Percentiles rank a stretch among this genome's conserved stretches.
phyloP scores from a whole-genome alignment of 2,329 filamentous ascomycete species.

The Colletotrichum theobromicola region DNA sequence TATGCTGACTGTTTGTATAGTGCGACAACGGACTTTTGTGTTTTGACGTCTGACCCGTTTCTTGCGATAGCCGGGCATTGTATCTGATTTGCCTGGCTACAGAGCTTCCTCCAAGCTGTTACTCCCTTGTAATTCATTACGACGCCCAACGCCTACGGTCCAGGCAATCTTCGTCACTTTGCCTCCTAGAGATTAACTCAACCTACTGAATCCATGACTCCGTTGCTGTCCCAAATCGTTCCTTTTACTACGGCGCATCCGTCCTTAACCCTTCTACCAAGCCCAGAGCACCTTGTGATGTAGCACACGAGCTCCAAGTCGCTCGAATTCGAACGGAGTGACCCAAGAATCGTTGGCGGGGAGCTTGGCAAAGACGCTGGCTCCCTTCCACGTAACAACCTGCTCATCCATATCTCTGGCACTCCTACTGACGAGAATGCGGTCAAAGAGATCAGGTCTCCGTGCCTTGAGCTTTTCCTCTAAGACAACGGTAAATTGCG shows the following conservation, averaged over 20 bases:
- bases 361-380: slow-evolving; percentile 92
- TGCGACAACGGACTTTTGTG: background rate
- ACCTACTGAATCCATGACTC: slow-evolving; percentile 11
- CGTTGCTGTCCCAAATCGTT: slow-evolving; percentile 9
- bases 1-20: background rate
- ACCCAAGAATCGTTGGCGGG: slow-evolving; percentile 97
- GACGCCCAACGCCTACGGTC: slow-evolving; percentile 13
- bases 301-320: slow-evolving; percentile 79
- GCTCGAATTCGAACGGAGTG: slow-evolving; percentile 84
- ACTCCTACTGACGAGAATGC: slow-evolving; percentile 69
- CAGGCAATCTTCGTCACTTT: background rate
- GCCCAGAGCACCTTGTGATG: slow-evolving; percentile 80
- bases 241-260: background rate
- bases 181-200: background rate
- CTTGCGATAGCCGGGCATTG: background rate
- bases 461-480: slow-evolving; percentile 80
- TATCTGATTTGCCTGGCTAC: background rate
- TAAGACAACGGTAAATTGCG: slow-evolving; percentile 79
- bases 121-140: background rate
- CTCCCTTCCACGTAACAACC: slow-evolving; percentile 98
- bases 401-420: slow-evolving; percentile 95
- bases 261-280: slow-evolving; percentile 43
- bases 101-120: background rate
- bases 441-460: slow-evolving; percentile 63
- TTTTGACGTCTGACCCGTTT: background rate